Percentiles rank a stretch among this genome's conserved stretches.
Conservation (phyloP, 2,329 filamentous ascomycete genomes). For the Pseudomassariella vexata region DNA sequence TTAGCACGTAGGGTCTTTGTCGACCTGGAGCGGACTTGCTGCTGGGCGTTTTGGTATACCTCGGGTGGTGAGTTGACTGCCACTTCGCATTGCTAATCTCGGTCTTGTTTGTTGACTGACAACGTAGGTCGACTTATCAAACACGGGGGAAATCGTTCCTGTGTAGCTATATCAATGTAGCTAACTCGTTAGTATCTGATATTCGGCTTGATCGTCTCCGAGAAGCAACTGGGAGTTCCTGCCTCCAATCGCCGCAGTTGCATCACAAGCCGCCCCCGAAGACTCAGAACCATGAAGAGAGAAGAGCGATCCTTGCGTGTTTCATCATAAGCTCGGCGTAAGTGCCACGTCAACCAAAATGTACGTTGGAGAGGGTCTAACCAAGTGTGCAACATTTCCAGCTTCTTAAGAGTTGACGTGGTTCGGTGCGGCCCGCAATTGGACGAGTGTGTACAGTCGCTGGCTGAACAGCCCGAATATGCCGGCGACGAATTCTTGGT, state of each 20-base stretch:
- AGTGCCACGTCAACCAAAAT: background rate
- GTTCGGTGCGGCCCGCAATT: conserved; percentile 54
- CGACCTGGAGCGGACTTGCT: conserved; percentile 46
- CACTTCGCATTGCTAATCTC: too few relatives aligned
- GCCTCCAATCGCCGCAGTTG: conserved; percentile 16
- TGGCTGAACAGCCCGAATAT: conserved; percentile 39
- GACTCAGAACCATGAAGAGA: conserved; percentile 14
- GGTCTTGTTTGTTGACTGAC: conserved; percentile 9
- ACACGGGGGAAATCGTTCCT: conserved; percentile 35
- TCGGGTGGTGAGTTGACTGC: conserved; percentile 34
- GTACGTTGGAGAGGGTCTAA: background rate
- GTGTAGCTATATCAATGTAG: conserved; percentile 36
- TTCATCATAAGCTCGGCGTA: conserved; percentile 7
- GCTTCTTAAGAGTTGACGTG: conserved; percentile 16
- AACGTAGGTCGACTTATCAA: conserved; percentile 28
- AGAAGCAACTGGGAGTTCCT: conserved; percentile 12
- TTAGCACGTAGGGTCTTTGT: conserved; percentile 39
- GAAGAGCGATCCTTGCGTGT: conserved; percentile 10
- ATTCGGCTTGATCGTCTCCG: conserved; percentile 33
- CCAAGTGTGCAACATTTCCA: conserved; percentile 11
- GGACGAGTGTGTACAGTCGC: conserved; percentile 46
- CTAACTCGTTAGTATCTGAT: conserved; percentile 37
- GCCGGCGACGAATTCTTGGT: conserved; percentile 45
- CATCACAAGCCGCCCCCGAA: conserved; percentile 4
- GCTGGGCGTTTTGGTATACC: conserved; percentile 40